These are phyloP conservation scores for Aspergillus persii DNA, from an alignment of 2,329 filamentous ascomycete genomes.

Conservation along the genomic window DNA sequence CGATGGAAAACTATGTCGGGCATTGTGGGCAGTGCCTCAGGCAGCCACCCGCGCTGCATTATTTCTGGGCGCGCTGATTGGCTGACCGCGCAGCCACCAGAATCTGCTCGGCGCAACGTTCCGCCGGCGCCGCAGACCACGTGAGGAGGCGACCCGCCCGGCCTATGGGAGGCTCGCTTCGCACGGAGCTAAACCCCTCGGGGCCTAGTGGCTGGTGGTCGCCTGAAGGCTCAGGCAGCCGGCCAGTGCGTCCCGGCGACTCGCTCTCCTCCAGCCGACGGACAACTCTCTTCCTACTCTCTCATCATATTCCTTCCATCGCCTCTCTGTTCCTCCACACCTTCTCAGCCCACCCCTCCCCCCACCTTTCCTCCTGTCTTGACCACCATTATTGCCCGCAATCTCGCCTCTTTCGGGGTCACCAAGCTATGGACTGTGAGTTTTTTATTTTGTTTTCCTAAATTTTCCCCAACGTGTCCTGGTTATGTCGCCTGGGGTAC, in stretches of 20 bases:
- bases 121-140: constrained; percentile 6
- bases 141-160: constrained; percentile 18
- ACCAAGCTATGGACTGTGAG: constrained; percentile 61
- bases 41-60: constrained; percentile 13
- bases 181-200: constrained; percentile 8
- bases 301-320: constrained; percentile 29
- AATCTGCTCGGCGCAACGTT: constrained; percentile 13
- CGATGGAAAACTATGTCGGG: constrained; percentile 22
- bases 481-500: constrained; percentile 36
- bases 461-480: constrained; percentile 27
- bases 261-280: constrained; percentile 26
- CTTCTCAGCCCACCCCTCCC: constrained; percentile 22
- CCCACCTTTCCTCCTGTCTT: constrained; percentile 20
- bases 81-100: constrained; percentile 2
- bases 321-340: constrained; percentile 33
- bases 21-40: constrained; percentile 28
- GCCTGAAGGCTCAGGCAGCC: constrained; percentile 30
- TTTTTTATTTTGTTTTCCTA: constrained; percentile 38
- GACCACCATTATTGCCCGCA: constrained; percentile 34
- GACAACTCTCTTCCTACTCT: constrained; percentile 37
- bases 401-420: constrained; percentile 43
- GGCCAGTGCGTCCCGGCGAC: constrained; percentile 27
- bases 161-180: constrained; percentile 23
- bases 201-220: constrained; percentile 11
- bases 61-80: constrained; percentile 22